A percentile compares a stretch with the other conserved stretches of the same genome.
Conservation (phyloP, 495 filamentous ascomycete species). For the Penicillium salamii region DNA sequence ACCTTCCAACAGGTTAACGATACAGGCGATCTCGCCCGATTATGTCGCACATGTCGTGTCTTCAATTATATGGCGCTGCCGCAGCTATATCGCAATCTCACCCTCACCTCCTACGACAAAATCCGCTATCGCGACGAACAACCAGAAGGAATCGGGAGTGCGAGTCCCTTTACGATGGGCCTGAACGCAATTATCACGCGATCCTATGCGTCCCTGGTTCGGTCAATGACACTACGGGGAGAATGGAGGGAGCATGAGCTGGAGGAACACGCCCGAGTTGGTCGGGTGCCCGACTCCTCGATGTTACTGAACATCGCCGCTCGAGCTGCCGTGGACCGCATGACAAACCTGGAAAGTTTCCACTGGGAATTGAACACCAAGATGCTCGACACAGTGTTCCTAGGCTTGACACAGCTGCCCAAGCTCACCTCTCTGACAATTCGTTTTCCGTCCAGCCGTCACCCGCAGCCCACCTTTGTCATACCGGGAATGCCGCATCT, state of each 20-base stretch:
- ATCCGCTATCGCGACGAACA: constrained; percentile 58
- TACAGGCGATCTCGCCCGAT: constrained; percentile 53
- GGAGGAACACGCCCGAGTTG: constrained; percentile 54
- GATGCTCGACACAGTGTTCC: constrained; percentile 58
- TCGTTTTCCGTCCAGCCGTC: constrained; percentile 52
- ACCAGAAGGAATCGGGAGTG: constrained; percentile 59
- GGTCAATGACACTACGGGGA: constrained; percentile 52
- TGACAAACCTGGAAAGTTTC: constrained; percentile 54
- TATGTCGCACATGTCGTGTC: constrained; percentile 59
- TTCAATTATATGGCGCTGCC: constrained; percentile 65
- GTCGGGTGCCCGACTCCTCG: constrained; percentile 58
- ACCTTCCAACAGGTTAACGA: constrained; percentile 48
- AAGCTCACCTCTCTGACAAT: constrained; percentile 54
- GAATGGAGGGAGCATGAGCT: constrained; percentile 57
- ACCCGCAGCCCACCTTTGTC: constrained; percentile 55
- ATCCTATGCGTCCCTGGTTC: constrained; percentile 50
- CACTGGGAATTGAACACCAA: constrained; percentile 65
- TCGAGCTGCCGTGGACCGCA: constrained; percentile 57
- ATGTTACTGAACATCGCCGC: constrained; percentile 63
- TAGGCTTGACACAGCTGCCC: constrained; percentile 47
- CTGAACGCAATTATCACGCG: constrained; percentile 59
- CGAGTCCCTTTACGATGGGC: constrained; percentile 61
- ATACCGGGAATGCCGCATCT: constrained; percentile 58
- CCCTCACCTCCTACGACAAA: constrained; percentile 56
- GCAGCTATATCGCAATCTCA: constrained; percentile 55